Evolutionary conservation across 1,284 basidiomycete species (phyloP).

Genomic region (Sporisorium reilianum): DNA sequence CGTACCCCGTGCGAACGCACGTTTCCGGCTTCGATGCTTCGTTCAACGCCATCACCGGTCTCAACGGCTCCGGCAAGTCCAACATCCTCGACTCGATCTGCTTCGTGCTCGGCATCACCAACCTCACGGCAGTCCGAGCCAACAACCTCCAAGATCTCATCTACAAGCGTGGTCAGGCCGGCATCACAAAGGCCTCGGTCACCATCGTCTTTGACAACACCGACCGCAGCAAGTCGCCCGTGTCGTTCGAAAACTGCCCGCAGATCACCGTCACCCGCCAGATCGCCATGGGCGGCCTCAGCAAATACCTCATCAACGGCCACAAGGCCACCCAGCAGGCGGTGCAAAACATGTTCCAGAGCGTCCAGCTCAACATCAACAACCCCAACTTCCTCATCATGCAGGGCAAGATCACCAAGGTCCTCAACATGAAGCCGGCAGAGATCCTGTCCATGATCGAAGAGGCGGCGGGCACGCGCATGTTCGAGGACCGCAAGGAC

Average conservation of each 20-base stretch:
- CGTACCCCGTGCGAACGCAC: constrained; percentile 90
- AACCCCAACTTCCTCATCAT: constrained; percentile 99
- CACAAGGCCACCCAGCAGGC: constrained; percentile 90
- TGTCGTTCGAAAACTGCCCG: constrained; percentile 83
- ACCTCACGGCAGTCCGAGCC: constrained; percentile 77
- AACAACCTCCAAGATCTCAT: constrained; percentile 97
- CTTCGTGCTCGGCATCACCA: constrained; percentile 68
- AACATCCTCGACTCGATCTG: constrained; percentile 72
- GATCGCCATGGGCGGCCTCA: constrained; percentile 92
- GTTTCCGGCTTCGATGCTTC: constrained; percentile 95
- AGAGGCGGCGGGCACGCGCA: constrained; percentile 96
- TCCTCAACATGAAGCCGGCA: constrained; percentile 97
- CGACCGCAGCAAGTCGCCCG: constrained; percentile 86
- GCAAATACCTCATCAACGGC: constrained; percentile 97
- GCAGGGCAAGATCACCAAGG: constrained; percentile 84
- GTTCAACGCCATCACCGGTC: constrained; percentile 96
- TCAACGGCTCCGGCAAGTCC: constrained; percentile 79
- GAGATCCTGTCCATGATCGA: constrained; percentile 99
- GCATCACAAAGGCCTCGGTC: constrained; percentile 95
- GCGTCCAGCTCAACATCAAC: constrained; percentile 98
- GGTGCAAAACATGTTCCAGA: constrained; percentile 94
- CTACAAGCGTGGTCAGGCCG: constrained; percentile 97
- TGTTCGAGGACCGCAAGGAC: constrained; percentile 99
- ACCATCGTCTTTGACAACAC: constrained; percentile 99
- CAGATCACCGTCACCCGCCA: constrained; percentile 98